Base-by-base conservation (phyloP, 225 moss, liverwort and hornwort species). In the Pleurozium schreberi region DNA sequence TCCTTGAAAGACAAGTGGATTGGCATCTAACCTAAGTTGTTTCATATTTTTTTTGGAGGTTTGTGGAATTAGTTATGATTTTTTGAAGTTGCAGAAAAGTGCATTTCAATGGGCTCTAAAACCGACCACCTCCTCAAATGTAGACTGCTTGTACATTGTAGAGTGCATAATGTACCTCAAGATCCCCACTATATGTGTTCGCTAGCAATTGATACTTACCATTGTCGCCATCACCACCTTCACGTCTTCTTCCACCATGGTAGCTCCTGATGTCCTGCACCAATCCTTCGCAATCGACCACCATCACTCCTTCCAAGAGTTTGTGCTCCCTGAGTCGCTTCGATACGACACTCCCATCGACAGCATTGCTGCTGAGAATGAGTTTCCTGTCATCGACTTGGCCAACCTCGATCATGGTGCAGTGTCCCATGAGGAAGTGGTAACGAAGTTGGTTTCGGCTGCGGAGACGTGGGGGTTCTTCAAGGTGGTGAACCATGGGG, bases 401-500 rank as follows among this genome's bases (percentile, higher is more conserved):
- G n/a, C 28, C 5, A 21, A 53, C 36, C 34, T 47, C 11, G 82
- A 82, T 53, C 11, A 16, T 9, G 52, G 13, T 31, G 83, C 10
- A 40, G 36, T 6, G 26, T n/a, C 25, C 31, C 38, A 53, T 22
- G 45, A 58, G 34, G 75, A 75, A 8, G 23, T 34, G 47, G 11
- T 82, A 2, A 9, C 75, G 4, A 30, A 17, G 25, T 66, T 87
- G 49, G 90, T 82, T 23, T 2, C 20, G 22, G 86, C 89, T 22
- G 81, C 81, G 45, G 67, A 90, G 82, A 82, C 82, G 33, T 86
- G 86, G 59, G 86, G 82, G 26, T 82, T 90, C 67, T 75, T 82
- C 82, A 87, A 86, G 33, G 90, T 90, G 66, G 82, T 59, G 86
- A 87, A 86, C 86, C 90, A 87, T 50, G 90, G 75, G 47, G 82